These are phyloP conservation scores for Alternaria sp. DNA, from an alignment of 2,329 filamentous ascomycete genomes.

Conservation along the genomic window DNA sequence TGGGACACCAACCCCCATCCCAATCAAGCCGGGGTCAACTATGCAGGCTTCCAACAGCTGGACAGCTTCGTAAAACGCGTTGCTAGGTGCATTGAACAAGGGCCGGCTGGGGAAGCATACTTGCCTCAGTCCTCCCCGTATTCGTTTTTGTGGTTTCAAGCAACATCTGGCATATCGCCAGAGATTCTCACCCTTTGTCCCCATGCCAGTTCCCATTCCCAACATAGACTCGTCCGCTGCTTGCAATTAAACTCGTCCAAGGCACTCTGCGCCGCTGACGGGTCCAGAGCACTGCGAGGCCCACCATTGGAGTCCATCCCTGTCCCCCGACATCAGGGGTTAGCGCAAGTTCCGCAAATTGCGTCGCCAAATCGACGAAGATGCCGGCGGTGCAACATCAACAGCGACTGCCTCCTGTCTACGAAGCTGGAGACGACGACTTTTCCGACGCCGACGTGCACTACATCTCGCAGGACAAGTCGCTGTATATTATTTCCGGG, in stretches of 20 bases:
- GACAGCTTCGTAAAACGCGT: slow-evolving; percentile 33
- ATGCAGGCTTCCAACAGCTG: slow-evolving; percentile 35
- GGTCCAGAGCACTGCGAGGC: slow-evolving; percentile 25
- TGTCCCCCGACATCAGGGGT: slow-evolving; percentile 20
- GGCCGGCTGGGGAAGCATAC: slow-evolving; percentile 18
- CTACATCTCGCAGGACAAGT: slow-evolving; percentile 32
- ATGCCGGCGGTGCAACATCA: slow-evolving; percentile 42
- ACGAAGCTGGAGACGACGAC: slow-evolving; percentile 18
- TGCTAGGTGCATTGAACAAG: slow-evolving; percentile 19
- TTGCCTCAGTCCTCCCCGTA: slow-evolving; percentile 18
- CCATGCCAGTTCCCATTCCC: slow-evolving; percentile 5
- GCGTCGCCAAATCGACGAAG: slow-evolving; percentile 26
- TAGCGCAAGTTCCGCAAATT: slow-evolving; percentile 41
- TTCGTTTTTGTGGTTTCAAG: slow-evolving; percentile 2
- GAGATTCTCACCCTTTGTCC: background rate
- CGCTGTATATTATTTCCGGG: slow-evolving; percentile 48
- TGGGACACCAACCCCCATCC: slow-evolving; percentile 38
- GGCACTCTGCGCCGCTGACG: slow-evolving; percentile 15
- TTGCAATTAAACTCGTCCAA: slow-evolving; percentile 8
- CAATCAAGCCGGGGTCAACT: slow-evolving; percentile 26
- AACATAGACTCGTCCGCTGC: slow-evolving; percentile 1
- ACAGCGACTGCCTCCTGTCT: slow-evolving; percentile 24
- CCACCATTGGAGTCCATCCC: slow-evolving; percentile 24
- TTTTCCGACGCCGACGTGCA: slow-evolving; percentile 21
- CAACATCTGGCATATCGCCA: background rate